Evolutionary conservation across 441 rosid species (phyloP), one percentile per base, ranked within the genome.

Genomic region (Eruca vesicaria): DNA sequence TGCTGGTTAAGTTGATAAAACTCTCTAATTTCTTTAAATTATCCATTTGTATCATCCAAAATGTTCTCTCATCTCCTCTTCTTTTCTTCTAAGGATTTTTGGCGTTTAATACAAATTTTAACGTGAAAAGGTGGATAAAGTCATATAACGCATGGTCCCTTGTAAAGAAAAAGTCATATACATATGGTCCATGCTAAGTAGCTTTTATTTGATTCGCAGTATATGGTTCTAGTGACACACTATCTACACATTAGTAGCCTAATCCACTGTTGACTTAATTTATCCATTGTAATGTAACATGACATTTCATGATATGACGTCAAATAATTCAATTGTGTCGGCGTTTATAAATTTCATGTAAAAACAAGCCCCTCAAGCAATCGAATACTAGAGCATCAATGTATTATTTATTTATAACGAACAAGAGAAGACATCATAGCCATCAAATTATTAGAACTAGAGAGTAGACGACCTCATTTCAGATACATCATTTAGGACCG

Each of bases 161-260:
- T 10, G 80, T 70, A 77, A 71, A 58, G 36, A 35, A 65, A 19
- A 57, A 41, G 69, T 60, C 63, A 36, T 50, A 66, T 3, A 66
- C 16, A 57, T 59, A 70, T 70, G 72, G 80, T 71, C 72, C 72
- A 32, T 16, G 23, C 53, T 50, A 58, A 58, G 55, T 71, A 58
- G 29, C 68, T 71, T 71, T 77, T 12, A 64, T 57, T 35, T 65
- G 76, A 76, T 71, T 77, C 80, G 11, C 18, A 77, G 31, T 59
- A 35, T 19, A 35, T 71, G 71, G 68, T 65, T 77, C 28, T 71
- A 41, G 63, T 76, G 66, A 43, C 28, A 56, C 52, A 43, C 64
- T 64, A 61, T 55, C 65, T 11, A 62, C 21, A 7, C 16, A 21
- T 45, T 67, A 45, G 11, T 57, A 7, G 63, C 20, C 9, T 55